Evolutionary conservation across 257 asterid genomes (phyloP).

Genomic region (Salvia hispanica): DNA sequence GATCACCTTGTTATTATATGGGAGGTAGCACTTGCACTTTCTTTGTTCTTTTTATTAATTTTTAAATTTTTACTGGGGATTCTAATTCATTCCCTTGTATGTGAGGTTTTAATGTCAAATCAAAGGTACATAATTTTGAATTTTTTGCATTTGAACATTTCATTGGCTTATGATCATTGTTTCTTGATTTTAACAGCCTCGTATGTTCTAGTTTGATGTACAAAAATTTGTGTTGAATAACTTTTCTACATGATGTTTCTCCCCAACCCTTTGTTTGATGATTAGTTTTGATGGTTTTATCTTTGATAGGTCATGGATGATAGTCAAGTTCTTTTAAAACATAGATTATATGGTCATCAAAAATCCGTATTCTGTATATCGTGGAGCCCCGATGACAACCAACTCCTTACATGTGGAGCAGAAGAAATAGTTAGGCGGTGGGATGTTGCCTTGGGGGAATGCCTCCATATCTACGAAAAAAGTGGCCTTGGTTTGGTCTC

Average conservation of each 20-base stretch:
- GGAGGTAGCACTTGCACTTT: constrained; percentile 55
- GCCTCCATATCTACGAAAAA: constrained; percentile 70
- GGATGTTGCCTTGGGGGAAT: constrained; percentile 76
- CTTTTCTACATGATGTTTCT: no score
- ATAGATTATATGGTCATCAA: constrained; percentile 49
- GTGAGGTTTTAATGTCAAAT: constrained; percentile 6
- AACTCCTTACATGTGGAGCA: constrained; percentile 84
- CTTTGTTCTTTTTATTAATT: constrained; percentile 7
- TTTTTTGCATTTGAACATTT: constrained; percentile 2
- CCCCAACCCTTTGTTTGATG: no score
- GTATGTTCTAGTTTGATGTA: constrained; percentile 8
- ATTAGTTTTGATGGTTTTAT: not conserved
- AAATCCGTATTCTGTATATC: constrained; percentile 74
- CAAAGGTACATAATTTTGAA: not conserved
- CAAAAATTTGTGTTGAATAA: not conserved
- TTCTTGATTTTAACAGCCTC: not conserved
- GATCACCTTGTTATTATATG: constrained; percentile 70
- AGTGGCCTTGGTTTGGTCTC: constrained; percentile 74
- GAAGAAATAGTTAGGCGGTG: constrained; percentile 83
- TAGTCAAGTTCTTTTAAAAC: constrained; percentile 33
- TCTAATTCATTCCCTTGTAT: constrained; percentile 9
- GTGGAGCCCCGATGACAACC: constrained; percentile 78
- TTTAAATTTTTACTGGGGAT: not conserved
- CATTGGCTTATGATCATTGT: not conserved
- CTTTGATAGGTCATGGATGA: constrained; percentile 34